phyloP scores from a whole-genome alignment of 1,139 yeast species.

The Nakaseomyces sp. region DNA sequence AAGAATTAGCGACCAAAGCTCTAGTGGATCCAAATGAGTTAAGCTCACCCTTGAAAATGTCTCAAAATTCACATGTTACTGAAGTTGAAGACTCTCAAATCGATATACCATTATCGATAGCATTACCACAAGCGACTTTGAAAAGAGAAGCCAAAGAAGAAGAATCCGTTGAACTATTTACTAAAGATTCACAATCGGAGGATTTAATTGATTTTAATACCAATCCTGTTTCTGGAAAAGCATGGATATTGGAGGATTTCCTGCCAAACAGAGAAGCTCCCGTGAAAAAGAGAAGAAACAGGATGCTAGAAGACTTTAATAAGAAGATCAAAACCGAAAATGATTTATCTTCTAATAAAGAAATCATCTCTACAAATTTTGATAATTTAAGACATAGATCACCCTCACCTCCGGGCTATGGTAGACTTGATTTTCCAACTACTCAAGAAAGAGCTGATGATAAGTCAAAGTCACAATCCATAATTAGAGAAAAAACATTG shows the following conservation, averaged over 20 bases:
- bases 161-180: not conserved
- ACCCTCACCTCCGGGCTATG: slow-evolving; percentile 60
- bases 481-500: slow-evolving; percentile 33
- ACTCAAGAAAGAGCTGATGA: slow-evolving; percentile 43
- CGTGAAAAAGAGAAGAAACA: slow-evolving; percentile 8
- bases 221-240: slow-evolving; percentile 29
- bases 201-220: slow-evolving; percentile 18
- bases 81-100: slow-evolving; percentile 4
- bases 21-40: slow-evolving; percentile 9
- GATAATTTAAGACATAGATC: slow-evolving; percentile 36
- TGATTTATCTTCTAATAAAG: not conserved
- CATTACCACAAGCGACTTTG: not conserved
- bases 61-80: slow-evolving; percentile 11
- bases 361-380: slow-evolving; percentile 13
- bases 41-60: slow-evolving; percentile 20
- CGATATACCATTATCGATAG: not conserved
- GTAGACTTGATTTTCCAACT: slow-evolving; percentile 52
- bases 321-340: not conserved
- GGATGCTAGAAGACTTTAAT: not conserved
- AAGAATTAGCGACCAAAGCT: not conserved
- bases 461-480: slow-evolving; percentile 28
- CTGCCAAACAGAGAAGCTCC: slow-evolving; percentile 20
- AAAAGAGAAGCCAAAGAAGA: not conserved
- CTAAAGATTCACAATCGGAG: not conserved
- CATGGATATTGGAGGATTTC: slow-evolving; percentile 32